A percentile compares a stretch with the other conserved stretches of the same genome.
Conservation (phyloP, 495 filamentous ascomycete species). For the Aspergillus indologenus region DNA sequence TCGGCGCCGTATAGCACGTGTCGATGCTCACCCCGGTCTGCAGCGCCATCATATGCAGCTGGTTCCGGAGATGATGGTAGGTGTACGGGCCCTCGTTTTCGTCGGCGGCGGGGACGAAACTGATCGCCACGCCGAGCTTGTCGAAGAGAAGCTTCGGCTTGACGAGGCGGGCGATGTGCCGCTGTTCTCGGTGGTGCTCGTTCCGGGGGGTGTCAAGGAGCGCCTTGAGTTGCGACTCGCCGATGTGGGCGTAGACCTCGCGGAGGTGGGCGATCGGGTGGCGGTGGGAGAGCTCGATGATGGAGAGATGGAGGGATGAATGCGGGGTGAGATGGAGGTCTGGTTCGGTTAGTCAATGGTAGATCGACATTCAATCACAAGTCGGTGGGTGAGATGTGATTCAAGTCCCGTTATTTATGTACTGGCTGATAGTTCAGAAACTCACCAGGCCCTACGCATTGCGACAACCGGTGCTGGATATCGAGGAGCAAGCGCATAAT, state of each 20-base stretch:
- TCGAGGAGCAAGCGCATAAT: background rate
- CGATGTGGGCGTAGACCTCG: slow-evolving; percentile 6
- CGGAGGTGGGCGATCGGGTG: slow-evolving; percentile 6
- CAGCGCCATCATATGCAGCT: slow-evolving; percentile 7
- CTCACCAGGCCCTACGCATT: slow-evolving; percentile 9
- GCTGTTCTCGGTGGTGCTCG: background rate
- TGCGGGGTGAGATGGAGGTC: slow-evolving; percentile 7
- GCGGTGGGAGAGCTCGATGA: slow-evolving; percentile 11
- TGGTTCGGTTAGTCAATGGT: background rate
- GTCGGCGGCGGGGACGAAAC: slow-evolving; percentile 5
- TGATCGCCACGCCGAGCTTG: slow-evolving; percentile 7
- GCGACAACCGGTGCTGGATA: slow-evolving; percentile 2
- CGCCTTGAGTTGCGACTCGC: background rate
- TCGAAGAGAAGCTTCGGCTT: slow-evolving; percentile 11
- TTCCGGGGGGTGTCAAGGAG: slow-evolving; percentile 1
- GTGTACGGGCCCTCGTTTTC: slow-evolving; percentile 2
- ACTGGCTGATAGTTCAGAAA: background rate
- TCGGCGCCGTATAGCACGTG: slow-evolving; percentile 11
- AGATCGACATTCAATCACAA: too few relatives aligned
- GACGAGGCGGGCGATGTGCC: background rate
- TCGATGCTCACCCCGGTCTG: slow-evolving; percentile 9
- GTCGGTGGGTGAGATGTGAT: background rate
- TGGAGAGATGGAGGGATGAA: slow-evolving; percentile 3
- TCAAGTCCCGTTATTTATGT: background rate
- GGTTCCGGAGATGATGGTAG: slow-evolving; percentile 10